Evolutionary conservation across 2,329 filamentous ascomycete species (phyloP), one percentile per base, ranked within the genome.

Genomic region (Berkeleyomyces basicola): DNA sequence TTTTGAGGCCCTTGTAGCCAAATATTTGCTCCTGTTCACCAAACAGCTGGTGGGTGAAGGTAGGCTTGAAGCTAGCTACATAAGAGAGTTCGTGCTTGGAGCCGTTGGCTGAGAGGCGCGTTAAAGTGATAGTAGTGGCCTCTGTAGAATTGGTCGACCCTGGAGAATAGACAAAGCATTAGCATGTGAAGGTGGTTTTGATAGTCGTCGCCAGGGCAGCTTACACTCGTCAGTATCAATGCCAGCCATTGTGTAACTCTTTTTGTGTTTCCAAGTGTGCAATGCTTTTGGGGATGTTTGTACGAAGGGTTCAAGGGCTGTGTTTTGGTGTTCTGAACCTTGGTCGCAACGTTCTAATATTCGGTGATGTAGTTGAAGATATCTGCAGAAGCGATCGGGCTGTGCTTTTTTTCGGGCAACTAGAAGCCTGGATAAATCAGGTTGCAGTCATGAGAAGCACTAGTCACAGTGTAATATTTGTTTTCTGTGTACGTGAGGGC

Each of bases 11-110:
- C 71, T 90, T 85, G 77, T 96, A 96, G 44, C 92, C 92, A 68
- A 95, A 91, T 67, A 97, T 92, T 39, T 80, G 82, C 73, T 99
- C 90, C 7, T 93, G 86, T n/a, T 97, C 87, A 69, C 90, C 90
- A 68, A 97, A 96, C 66, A 99, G 87, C 1, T 89, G 78, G 73
- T 97, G 96, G 16, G 92, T 96, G 72, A 91, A 95, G 70, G 82
- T 82, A 0, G 93, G 95, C 65, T 88, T 80, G 73, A 99, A 97
- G 37, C 82, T 80, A 36, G 51, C 31, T 36, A 55, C 51, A 55
- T 81, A 79, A 67, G 86, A 75, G 36, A 40, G 79, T 81, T 63
- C 57, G 68, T 81, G 43, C 42, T 44, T 82, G 59, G 80, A 70
- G 66, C 77, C 76, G 6, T 73, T 73, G 16, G 76, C 72, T 4